Evolutionary conservation across 768 basidiomycete genomes (phyloP).

Genomic region (Russula vinacea): DNA sequence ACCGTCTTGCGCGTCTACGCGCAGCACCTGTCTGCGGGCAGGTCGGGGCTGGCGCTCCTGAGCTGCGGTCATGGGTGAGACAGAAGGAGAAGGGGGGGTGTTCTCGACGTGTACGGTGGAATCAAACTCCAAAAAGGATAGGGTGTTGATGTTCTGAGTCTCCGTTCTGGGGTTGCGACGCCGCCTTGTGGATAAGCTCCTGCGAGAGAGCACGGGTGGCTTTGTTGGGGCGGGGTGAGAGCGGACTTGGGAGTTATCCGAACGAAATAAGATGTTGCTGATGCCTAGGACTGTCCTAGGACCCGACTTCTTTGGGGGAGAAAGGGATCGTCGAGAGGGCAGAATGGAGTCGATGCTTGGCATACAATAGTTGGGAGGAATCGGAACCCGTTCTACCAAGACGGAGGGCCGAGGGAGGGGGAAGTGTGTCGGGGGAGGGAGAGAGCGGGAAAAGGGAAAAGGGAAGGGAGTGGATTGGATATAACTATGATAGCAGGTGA

Average conservation of each 20-base stretch:
- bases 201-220: slow-evolving; percentile 38
- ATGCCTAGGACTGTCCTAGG: slow-evolving; percentile 51
- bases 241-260: slow-evolving; percentile 31
- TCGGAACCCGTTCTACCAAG: slow-evolving; percentile 34
- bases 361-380: slow-evolving; percentile 39
- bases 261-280: slow-evolving; percentile 37
- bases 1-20: slow-evolving; percentile 72
- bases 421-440: slow-evolving; percentile 33
- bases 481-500: slow-evolving; percentile 23
- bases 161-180: slow-evolving; percentile 40
- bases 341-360: slow-evolving; percentile 42
- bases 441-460: slow-evolving; percentile 30
- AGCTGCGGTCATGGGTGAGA: slow-evolving; percentile 32
- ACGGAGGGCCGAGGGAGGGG: slow-evolving; percentile 32
- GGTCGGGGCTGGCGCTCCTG: slow-evolving; percentile 34
- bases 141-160: slow-evolving; percentile 42
- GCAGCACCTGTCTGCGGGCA: slow-evolving; percentile 45
- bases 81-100: slow-evolving; percentile 25
- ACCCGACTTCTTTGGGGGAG: slow-evolving; percentile 39
- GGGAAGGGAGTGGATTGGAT: slow-evolving; percentile 27
- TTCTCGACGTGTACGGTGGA: slow-evolving; percentile 36
- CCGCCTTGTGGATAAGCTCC: slow-evolving; percentile 41
- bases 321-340: slow-evolving; percentile 34
- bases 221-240: slow-evolving; percentile 34
- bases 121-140: slow-evolving; percentile 44